Base-by-base conservation (phyloP, 495 filamentous ascomycete species). In the Glutinoglossum americanum region DNA sequence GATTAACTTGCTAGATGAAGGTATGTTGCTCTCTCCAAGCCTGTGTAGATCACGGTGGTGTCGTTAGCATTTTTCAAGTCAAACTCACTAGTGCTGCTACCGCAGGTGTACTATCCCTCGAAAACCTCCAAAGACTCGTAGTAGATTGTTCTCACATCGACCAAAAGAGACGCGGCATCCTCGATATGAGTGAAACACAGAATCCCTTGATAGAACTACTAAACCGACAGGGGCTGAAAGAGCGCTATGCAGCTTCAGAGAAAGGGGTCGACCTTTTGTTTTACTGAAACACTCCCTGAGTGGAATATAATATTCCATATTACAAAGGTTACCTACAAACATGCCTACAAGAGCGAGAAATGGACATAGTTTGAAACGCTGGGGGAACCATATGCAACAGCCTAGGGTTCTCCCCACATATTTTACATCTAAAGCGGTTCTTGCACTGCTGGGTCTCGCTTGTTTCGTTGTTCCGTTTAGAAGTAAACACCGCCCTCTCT, bases 111-210 rank as follows among this genome's bases (percentile, higher is more conserved):
- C 68, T 97, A 51, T 81, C 79, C 30, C 58, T 83, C 41, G 74
- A 77, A 27, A 75, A 81, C 33, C 70, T 97, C 35, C 74, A 89
- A 67, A 77, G 84, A 58, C 79, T 98, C 44, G 77, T 96, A 11
- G 75, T 97, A 57, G 93, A 97, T 66, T 83, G 82, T 37, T 95
- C 88, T 1, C 80, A 90, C 63, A 81, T 94, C 60, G 88, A 97
- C 66, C 78, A 84, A 65, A 98, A 98, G 73, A 88, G 93, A 71
- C 76, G 89, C 49, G 84, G 85, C 5, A 80, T 97, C 55, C 79
- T 93, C 63, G 93, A 97, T 60, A 94, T 95, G 84, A 83, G 81
- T 62, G 92, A 98, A 56, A 87, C 83, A 1, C 81, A 84, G 68
- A 67, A 84, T 57, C 85, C 89, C 1, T 73, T 94, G 26, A 71